A percentile compares a stretch with the other conserved stretches of the same genome.
Evolutionary conservation across 768 basidiomycete species (phyloP).

Genomic region (Mycena sanguinolenta): DNA sequence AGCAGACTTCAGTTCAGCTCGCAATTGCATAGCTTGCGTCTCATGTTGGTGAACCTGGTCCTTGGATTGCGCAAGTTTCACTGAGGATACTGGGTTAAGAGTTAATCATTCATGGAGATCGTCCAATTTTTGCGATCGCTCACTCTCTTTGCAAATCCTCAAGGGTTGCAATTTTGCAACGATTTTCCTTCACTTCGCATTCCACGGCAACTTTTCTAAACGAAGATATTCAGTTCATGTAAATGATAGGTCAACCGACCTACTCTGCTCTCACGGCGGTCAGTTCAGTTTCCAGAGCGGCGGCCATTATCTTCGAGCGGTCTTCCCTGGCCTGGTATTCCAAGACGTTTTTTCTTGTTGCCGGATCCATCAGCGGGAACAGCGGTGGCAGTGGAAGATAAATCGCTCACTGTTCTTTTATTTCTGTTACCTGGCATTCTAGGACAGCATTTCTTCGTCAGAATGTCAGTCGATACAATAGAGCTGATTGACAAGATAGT

Average conservation of each 20-base stretch:
- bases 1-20: slow-evolving; percentile 1
- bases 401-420: slow-evolving; percentile 23
- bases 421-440: slow-evolving; percentile 27
- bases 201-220: slow-evolving; percentile 23
- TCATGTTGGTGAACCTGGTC: slow-evolving; percentile 24
- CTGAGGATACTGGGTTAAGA: slow-evolving; percentile 6
- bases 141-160: slow-evolving; percentile 27
- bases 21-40: slow-evolving; percentile 14
- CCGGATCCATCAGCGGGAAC: neutral
- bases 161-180: slow-evolving; percentile 9
- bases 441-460: slow-evolving; percentile 19
- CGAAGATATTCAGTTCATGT: neutral
- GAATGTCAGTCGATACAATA: neutral
- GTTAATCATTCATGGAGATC: neutral
- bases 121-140: neutral
- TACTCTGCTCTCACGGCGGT: slow-evolving; percentile 15
- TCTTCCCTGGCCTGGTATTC: slow-evolving; percentile 27
- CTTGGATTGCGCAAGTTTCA: slow-evolving; percentile 19
- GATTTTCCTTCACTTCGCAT: slow-evolving; percentile 22
- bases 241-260: neutral
- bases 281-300: slow-evolving; percentile 17
- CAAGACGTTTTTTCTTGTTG: slow-evolving; percentile 22
- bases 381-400: neutral
- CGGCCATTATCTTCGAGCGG: slow-evolving; percentile 16
- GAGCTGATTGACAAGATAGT: neutral